Evolutionary conservation across 176 grass and related monocot species (phyloP).

Genomic region (Puya raimondii): DNA sequence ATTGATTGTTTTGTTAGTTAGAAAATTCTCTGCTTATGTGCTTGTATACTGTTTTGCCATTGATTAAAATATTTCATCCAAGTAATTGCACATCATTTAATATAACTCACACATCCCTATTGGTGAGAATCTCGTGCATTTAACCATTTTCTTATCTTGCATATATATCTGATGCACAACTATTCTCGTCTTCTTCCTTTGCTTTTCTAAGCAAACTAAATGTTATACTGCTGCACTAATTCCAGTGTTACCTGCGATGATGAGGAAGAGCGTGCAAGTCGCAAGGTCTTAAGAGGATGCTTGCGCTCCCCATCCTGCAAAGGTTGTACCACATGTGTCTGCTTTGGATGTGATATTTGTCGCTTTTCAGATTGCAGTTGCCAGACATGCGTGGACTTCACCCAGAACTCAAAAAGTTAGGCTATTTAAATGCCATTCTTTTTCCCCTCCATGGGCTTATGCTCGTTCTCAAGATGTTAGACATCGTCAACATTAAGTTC

Average conservation of each 20-base stretch:
- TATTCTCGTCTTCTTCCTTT: background rate
- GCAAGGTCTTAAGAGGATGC: conserved; percentile 78
- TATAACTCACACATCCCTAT: too few relatives aligned
- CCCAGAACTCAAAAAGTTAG: conserved; percentile 30
- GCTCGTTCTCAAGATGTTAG: background rate
- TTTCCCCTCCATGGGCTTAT: background rate
- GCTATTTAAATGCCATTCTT: background rate
- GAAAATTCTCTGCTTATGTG: background rate
- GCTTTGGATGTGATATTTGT: conserved; percentile 82
- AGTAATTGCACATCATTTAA: too few relatives aligned
- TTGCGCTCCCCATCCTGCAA: conserved; percentile 51
- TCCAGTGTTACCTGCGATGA: conserved; percentile 59
- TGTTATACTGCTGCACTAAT: background rate
- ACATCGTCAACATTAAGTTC: background rate
- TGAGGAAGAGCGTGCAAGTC: conserved; percentile 83
- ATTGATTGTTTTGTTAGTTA: background rate
- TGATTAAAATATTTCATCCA: too few relatives aligned
- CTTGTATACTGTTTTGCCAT: background rate
- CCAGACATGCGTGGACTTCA: conserved; percentile 91
- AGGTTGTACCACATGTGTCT: conserved; percentile 85
- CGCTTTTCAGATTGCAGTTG: conserved; percentile 87
- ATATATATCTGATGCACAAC: background rate
- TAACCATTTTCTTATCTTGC: background rate
- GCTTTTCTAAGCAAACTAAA: conserved; percentile 6
- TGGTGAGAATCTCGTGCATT: too few relatives aligned